Base-by-base conservation (phyloP, 495 filamentous ascomycete species). In the Daldinia bambusicola region DNA sequence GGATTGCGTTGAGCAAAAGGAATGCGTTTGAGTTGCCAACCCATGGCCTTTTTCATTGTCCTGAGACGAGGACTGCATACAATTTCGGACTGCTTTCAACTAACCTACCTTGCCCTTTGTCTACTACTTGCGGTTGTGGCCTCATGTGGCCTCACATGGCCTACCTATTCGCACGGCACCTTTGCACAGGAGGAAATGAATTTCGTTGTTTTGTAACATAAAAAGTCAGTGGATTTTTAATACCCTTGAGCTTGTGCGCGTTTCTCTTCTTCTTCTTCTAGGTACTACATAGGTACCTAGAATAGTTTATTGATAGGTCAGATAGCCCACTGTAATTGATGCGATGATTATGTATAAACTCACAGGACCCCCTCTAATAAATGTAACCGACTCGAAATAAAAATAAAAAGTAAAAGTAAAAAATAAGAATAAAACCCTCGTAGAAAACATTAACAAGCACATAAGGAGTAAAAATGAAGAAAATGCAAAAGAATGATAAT, bases 401-500 rank as follows among this genome's bases (percentile, higher is more conserved):
- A n/a, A n/a, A n/a, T n/a, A n/a, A 26, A 26, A 26, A 26, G 3
- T 1, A 26, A 26, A 26, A 43, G 7, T 37, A 37, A 2, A 37
- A 43, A 43, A 16, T 43, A 18, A 43, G 2, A 43, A 43, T 18
- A 18, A 43, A 16, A 43, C 1, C 26, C 1, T 3, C 26, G 13
- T 18, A n/a, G 13, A 18, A 26, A 26, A 16, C n/a, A 18, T 0
- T 43, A 51, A 56, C 3, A 26, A 26, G 26, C 26, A 1, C 26
- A 26, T 26, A 26, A 26, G 26, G 26, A 26, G 56, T 0, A 20
- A 43, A 56, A 40, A 59, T 43, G 20, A 13, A 36, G 9, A 4
- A 65, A 71, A 61, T 61, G 55, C 30, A 13, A 48, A 55, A 55
- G 31, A 41, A 36, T 36, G 16, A 55, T 36, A 26, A 55, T 31